Base-by-base conservation (phyloP, 2,329 filamentous ascomycete genomes). In the Tympanopsis confertula region DNA sequence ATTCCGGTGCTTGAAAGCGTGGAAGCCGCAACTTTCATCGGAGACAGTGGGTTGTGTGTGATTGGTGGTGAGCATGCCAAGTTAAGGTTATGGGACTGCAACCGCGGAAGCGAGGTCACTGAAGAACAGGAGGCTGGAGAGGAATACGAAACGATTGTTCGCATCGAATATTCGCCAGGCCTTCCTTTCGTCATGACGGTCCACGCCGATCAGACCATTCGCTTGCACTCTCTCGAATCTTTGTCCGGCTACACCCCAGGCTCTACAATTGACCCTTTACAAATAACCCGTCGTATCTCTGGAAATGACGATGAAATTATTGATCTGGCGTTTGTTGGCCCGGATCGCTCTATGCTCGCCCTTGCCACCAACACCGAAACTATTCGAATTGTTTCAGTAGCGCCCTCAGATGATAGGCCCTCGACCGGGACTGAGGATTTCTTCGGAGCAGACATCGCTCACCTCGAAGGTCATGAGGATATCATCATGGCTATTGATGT, bases 241-340 rank as follows among this genome's bases (percentile, higher is more conserved):
- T 55, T 38, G 38, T 12, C 36, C 39, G 5, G 7, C 30, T 33
- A 45, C 45, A 3, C 49, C 55, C 15, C 15, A 44, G 19, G 26
- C 48, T 44, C 40, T 55, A 20, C 41, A 47, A 47, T 37, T 51
- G 50, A 22, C 54, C 59, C 3, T 57, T 57, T 18, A 55, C 50
- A 3, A 52, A 73, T 30, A 15, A 59, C 74, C 28, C 67, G 74
- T 43, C 68, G 76, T n/a, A 80, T 85, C 38, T 82, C 79, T 14
- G 81, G 81, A 17, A 84, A 80, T 35, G 77, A 84, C 48, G 81
- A 85, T 50, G 81, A 85, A 56, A 76, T 85, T 38, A 85, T 85
- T 45, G 81, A 86, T 52, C 61, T 85, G 33, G 78, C 76, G 35
- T 83, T 80, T 47, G 65, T 85, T 46, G 74, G 78, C 3, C 64